A percentile compares a stretch with the other conserved stretches of the same genome.
These are phyloP conservation scores for Arthrobotrys iridis DNA, from an alignment of 2,329 filamentous ascomycete species.

Conservation along the genomic window DNA sequence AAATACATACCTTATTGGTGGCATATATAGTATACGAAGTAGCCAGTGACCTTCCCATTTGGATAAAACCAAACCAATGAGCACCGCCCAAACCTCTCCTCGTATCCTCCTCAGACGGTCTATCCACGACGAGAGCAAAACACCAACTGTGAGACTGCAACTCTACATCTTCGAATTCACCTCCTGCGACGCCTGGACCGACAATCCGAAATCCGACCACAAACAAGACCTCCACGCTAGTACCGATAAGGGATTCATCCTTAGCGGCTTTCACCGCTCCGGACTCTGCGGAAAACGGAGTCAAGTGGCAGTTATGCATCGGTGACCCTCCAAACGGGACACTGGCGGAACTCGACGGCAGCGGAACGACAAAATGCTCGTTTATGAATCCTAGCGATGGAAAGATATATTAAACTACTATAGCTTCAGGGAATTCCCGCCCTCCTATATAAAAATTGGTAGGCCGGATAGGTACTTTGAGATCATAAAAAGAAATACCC, in stretches of 20 bases:
- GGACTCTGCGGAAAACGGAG: background rate
- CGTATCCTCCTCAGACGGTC: background rate
- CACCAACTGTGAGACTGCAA: background rate
- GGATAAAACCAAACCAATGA: too few species aligned
- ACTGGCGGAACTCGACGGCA: background rate
- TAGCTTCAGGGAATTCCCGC: too few species aligned
- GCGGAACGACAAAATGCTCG: background rate
- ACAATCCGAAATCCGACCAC: background rate
- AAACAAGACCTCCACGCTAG: slow-evolving; percentile 10
- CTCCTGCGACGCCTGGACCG: background rate
- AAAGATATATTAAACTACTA: too few species aligned
- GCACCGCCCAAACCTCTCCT: background rate
- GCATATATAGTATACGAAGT: too few species aligned
- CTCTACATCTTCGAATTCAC: background rate
- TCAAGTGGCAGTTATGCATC: background rate
- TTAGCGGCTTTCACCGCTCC: slow-evolving; percentile 3
- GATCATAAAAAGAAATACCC: too few species aligned
- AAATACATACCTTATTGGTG: too few species aligned
- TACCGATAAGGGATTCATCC: background rate
- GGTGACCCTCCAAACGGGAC: background rate
- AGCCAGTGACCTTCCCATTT: too few species aligned
- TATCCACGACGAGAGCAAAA: background rate
- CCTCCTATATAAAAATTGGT: too few species aligned
- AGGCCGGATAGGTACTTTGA: too few species aligned
- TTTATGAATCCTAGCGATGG: slow-evolving; percentile 2